Evolutionary conservation across 169 alveolate species (phyloP), one percentile per base, ranked within the genome.

Genomic region (Perkinsus marinus): DNA sequence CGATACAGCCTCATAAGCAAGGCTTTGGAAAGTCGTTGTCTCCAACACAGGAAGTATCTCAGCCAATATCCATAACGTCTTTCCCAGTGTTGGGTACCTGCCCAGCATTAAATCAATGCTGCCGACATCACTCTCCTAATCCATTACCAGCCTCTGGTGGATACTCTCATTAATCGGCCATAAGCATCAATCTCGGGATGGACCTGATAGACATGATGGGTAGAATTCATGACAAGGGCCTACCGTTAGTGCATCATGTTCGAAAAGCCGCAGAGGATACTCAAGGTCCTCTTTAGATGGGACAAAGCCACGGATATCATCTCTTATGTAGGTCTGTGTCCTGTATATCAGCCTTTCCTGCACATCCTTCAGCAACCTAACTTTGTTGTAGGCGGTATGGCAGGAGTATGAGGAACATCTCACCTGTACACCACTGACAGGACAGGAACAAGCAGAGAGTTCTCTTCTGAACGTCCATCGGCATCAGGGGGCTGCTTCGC

Each of bases 291-390:
- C 79, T 39, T 90, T 36, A 22, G 38, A 2, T 17, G 57, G 69
- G 26, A 5, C 38, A 39, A 90, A 90, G 68, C 91, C 91, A 0
- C 46, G 41, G 37, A 90, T 90, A 26, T 90, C 91, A 47, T 90
- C 91, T 26, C 91, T 43, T 13, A 90, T 39, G 39, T 90, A 90
- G 19, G 57, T 90, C 39, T 90, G 91, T 37, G 57, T 39, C 9
- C 91, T 39, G 57, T 39, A 90, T 39, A 90, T 90, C 7, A 90
- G 69, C 91, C 91, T 68, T 22, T 90, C 91, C 69, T 90, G 91
- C 7, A 90, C 91, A 37, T 90, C 91, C 39, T 57, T 43, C 19
- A 39, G 39, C 26, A 90, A 47, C 69, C 91, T 57, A 41, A 0
- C 79, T 13, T 26, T 30, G 34, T 26, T 30, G 7, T 57, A 57